phyloP scores from a whole-genome alignment of 176 grass and related monocot genomes.

The Saccharum officinarum region DNA sequence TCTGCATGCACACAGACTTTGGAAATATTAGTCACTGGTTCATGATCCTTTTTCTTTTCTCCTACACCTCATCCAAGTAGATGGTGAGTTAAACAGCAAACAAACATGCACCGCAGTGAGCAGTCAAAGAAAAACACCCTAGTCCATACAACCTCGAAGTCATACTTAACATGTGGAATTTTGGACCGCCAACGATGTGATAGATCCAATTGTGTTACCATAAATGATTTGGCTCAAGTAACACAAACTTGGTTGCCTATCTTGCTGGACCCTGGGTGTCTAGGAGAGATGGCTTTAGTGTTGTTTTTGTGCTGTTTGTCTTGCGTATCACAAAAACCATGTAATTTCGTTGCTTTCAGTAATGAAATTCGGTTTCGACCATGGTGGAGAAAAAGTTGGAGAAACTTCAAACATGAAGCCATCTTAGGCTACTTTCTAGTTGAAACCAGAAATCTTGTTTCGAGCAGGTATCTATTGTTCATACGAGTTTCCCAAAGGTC shows the following conservation, averaged over 20 bases:
- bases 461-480: background rate
- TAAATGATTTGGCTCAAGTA: background rate
- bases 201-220: background rate
- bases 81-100: background rate
- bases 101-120: background rate
- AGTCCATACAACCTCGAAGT: background rate
- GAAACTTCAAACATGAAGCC: background rate
- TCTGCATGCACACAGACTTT: slow-evolving; percentile 27
- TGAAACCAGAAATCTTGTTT: background rate
- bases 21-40: background rate
- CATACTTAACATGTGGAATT: background rate
- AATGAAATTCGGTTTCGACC: too few relatives aligned
- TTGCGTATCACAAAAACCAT: too few relatives aligned
- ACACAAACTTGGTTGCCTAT: background rate
- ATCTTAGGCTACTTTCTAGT: background rate
- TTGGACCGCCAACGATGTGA: background rate
- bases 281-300: too few relatives aligned
- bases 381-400: background rate
- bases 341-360: too few relatives aligned
- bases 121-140: background rate
- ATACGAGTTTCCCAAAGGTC: background rate
- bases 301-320: too few relatives aligned
- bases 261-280: too few relatives aligned
- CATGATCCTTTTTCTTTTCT: background rate
- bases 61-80: background rate